Evolutionary conservation across 768 basidiomycete genomes (phyloP).

Genomic region (Collybiopsis luxurians): DNA sequence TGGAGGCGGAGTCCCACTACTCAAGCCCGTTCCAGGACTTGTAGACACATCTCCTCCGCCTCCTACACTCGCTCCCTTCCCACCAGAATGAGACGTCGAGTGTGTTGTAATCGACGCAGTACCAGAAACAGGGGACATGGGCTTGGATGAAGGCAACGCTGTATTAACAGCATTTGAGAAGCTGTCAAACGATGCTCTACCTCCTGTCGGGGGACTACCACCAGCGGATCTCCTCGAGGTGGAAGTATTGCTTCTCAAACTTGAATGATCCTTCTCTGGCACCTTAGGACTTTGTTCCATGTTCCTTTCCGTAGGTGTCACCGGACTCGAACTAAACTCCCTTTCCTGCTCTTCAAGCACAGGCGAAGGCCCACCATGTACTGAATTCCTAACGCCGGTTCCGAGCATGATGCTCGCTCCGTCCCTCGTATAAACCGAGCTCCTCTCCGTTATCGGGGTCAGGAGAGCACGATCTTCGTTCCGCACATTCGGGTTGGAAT

Average conservation of each 20-base stretch:
- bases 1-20: not conserved
- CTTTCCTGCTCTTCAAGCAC: conserved; percentile 11
- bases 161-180: conserved; percentile 2
- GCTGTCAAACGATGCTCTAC: not conserved
- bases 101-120: not conserved
- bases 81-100: not conserved
- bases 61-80: not conserved
- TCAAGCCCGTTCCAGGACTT: too few species aligned
- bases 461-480: conserved; percentile 31
- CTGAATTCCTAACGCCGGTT: not conserved
- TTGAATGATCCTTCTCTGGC: not conserved
- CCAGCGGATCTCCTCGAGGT: not conserved
- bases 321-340: not conserved
- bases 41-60: too few species aligned
- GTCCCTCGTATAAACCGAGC: conserved; percentile 26
- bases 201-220: not conserved
- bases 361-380: conserved; percentile 9
- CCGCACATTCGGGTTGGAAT: conserved; percentile 17
- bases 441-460: conserved; percentile 67
- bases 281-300: not conserved
- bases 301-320: not conserved
- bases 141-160: not conserved
- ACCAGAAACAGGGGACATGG: not conserved
- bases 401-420: conserved; percentile 15
- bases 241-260: not conserved